Evolutionary conservation across 805 yeast species (phyloP), one percentile per base, ranked within the genome.

Genomic region (Lachancea meyersii): DNA sequence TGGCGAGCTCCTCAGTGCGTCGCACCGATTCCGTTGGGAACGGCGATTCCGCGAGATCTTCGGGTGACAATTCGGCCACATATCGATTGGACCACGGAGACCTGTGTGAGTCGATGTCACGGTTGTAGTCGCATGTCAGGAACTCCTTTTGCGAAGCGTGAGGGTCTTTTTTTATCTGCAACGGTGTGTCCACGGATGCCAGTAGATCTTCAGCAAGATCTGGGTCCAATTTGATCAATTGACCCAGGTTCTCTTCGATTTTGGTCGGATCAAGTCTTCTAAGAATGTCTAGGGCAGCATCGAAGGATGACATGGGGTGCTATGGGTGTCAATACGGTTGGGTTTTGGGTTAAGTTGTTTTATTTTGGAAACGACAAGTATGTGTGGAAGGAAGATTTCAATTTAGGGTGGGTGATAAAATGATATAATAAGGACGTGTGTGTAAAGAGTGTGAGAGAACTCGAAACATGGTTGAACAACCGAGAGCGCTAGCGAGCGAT

Each of bases 31-130:
- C 65, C 3, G 85, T 73, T 9, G 97, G 96, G 51, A 69, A 79
- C 8, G 93, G 88, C 2, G 87, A 85, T 19, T 86, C 93, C 30
- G 70, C 71, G 18, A 69, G 72, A 38, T 73, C 82, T 40, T 73
- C 80, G 5, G 69, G 67, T 5, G 54, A 41, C 35, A 59, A 44
- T 37, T 50, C 51, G 9, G 64, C 63, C 38, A 49, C 56, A 64
- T 85, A 91, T 47, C 72, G 71, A 59, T 87, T 87, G 17, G 86
- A 74, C 87, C 91, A 88, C 5, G 97, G 98, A 0, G 95, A 85
- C 53, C 97, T 74, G 65, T 75, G 85, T 17, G 89, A 80, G 64
- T 91, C 97, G 6, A 95, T 89, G 58, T 91, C 98, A 52, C 98
- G 75, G 64, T 91, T 91, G 62, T 91, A 91, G 62, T 91, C 98